phyloP scores from a whole-genome alignment of 1,284 basidiomycete genomes.

The Ceratobasidium sp. region DNA sequence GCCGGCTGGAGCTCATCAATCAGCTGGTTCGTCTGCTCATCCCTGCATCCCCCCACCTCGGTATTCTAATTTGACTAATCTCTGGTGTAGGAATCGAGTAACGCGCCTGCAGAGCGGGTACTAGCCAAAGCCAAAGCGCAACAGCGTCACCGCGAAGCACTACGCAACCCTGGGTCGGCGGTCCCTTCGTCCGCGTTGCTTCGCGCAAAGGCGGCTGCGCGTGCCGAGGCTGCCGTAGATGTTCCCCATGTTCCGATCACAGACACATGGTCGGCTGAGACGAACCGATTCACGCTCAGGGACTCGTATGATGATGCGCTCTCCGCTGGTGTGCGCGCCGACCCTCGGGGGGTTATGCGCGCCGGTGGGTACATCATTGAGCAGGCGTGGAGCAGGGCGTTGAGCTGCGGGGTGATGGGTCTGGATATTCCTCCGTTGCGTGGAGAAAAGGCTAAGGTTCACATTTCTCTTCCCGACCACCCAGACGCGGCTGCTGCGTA shows the following conservation, averaged over 20 bases:
- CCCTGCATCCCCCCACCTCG: constrained; percentile 1
- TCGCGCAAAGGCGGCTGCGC: constrained; percentile 63
- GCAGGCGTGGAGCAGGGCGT: constrained; percentile 87
- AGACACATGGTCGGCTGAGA: constrained; percentile 78
- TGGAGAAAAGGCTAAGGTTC: constrained; percentile 28
- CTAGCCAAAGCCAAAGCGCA: constrained; percentile 66
- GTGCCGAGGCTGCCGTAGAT: constrained; percentile 65
- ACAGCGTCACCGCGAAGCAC: constrained; percentile 41
- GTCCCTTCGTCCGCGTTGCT: constrained; percentile 32
- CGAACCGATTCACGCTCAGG: constrained; percentile 66
- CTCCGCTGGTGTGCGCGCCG: constrained; percentile 78
- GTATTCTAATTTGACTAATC: not conserved
- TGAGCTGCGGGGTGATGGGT: constrained; percentile 79
- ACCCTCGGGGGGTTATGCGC: constrained; percentile 81
- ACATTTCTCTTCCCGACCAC: too few species aligned
- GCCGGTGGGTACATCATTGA: constrained; percentile 85
- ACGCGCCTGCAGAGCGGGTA: constrained; percentile 69
- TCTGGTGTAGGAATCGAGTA: constrained; percentile 46
- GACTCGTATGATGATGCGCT: constrained; percentile 73
- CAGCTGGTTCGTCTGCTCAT: constrained; percentile 70
- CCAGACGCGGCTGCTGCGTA: constrained; percentile 14
- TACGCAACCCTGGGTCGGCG: constrained; percentile 50
- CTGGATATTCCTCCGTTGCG: constrained; percentile 66
- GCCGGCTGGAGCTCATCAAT: constrained; percentile 79
- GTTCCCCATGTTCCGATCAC: constrained; percentile 78